Evolutionary conservation across 208 protist genomes (phyloP), one percentile per base, ranked within the genome.

Genomic region (Acanthamoeba healyi): DNA sequence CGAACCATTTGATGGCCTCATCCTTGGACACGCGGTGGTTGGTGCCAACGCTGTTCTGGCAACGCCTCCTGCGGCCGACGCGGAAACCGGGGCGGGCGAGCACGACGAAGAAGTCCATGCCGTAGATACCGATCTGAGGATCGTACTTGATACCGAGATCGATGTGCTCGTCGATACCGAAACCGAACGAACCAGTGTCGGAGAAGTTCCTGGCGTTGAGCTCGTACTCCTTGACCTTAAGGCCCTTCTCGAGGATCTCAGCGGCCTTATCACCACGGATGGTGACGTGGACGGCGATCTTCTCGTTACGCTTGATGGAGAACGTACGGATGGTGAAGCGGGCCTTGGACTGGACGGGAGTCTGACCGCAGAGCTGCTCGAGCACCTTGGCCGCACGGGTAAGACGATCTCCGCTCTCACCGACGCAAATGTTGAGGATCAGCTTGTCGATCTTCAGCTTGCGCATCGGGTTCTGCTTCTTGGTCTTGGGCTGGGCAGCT

Each of bases 61-160:
- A 5, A 65, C 93, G 94, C 54, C 95, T 96, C 72, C 95, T 93
- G 44, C 88, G 77, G 34, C 98, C 95, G 56, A 99, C 99, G 95
- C 99, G 98, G 95, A 97, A 97, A 92, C 99, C 99, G 95, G 98
- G 98, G 96, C 99, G 98, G 65, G 97, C 97, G 86, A 99, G 98
- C 89, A 99, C 99, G 93, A 99, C 99, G 97, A 99, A 99, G 95
- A 99, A 98, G 96, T 99, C 98, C 98, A 99, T 98, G 96, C 99
- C 98, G 96, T 99, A 99, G 94, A 99, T 99, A 98, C 99, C 99
- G 56, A 99, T 99, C 93, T 97, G 98, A 95, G 99, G 99, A 96
- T 99, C 99, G 98, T 99, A 99, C 98, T 99, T 99, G 97, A 99
- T 98, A 94, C 99, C 99, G 70, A 99, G 98, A 98, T 99, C 99